Evolutionary conservation across 192 early-diverging fungal genomes (phyloP).

Genomic region (Paraglomus occultum): DNA sequence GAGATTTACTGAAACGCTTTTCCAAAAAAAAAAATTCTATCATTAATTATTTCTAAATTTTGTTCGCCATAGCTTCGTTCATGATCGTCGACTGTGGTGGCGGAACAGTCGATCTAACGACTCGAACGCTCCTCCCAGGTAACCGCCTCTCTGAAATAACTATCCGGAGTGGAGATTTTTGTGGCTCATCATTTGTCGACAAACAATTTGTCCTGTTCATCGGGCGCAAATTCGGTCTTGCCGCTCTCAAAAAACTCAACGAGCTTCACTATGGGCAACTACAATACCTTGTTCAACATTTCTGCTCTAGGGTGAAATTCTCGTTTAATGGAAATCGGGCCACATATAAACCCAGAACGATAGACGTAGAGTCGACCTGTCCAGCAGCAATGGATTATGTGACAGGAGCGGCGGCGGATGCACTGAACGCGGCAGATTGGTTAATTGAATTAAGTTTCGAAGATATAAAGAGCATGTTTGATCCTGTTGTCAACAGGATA

Average conservation of each 20-base stretch:
- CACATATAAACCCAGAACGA: neutral
- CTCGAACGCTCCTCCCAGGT: slow-evolving; percentile 35
- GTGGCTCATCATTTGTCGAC: slow-evolving; percentile 13
- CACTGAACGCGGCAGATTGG: slow-evolving; percentile 38
- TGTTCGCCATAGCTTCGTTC: slow-evolving; percentile 27
- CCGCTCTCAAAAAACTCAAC: neutral
- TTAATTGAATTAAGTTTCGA: slow-evolving; percentile 24
- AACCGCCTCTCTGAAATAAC: slow-evolving; percentile 40
- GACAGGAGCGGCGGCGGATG: neutral
- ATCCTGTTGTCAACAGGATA: slow-evolving; percentile 53
- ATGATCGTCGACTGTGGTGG: slow-evolving; percentile 62
- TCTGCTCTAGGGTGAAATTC: neutral
- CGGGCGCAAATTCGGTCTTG: neutral
- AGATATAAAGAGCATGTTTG: slow-evolving; percentile 38
- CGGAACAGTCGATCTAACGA: slow-evolving; percentile 56
- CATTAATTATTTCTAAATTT: neutral
- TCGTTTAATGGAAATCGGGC: slow-evolving; percentile 1
- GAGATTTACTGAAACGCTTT: too few relatives aligned
- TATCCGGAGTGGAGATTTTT: slow-evolving; percentile 25
- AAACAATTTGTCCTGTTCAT: neutral
- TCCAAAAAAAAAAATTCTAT: neutral
- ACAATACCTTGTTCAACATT: slow-evolving; percentile 12
- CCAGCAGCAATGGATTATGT: slow-evolving; percentile 1
- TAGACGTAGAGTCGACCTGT: neutral
- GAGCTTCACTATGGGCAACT: slow-evolving; percentile 3